A percentile compares a stretch with the other conserved stretches of the same genome.
phyloP scores from a whole-genome alignment of 2,329 filamentous ascomycete species.

The Fusarium liriodendri region DNA sequence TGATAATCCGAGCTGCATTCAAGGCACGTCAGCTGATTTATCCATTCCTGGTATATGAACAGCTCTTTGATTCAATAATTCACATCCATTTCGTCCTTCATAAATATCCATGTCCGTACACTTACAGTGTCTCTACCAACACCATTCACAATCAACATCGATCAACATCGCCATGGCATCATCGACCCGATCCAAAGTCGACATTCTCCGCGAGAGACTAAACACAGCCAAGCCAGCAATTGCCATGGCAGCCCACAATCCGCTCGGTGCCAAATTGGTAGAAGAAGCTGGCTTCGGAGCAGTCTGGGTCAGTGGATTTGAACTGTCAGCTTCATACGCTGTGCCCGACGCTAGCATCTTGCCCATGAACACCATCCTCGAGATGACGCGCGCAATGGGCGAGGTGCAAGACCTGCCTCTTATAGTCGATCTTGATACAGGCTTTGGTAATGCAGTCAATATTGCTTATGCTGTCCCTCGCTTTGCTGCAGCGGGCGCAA shows the following conservation, averaged over 20 bases:
- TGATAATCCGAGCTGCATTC: not conserved
- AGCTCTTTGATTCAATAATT: not conserved
- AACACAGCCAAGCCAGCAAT: not conserved
- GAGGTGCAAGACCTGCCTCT: not conserved
- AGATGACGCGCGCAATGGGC: not conserved
- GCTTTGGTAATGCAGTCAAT: not conserved
- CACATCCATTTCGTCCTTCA: not conserved
- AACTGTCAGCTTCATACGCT: conserved; percentile 25
- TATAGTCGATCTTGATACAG: not conserved
- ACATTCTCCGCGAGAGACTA: not conserved
- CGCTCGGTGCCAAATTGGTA: not conserved
- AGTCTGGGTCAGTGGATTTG: conserved; percentile 29
- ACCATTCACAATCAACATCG: not conserved
- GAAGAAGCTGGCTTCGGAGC: conserved; percentile 20
- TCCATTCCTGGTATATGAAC: not conserved
- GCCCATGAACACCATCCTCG: not conserved
- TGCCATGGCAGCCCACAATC: not conserved
- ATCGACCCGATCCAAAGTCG: not conserved
- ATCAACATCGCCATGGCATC: not conserved
- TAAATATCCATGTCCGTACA: not conserved
- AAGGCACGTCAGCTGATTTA: not conserved
- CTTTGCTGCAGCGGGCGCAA: not conserved
- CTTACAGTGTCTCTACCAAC: not conserved
- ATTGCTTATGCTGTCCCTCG: not conserved
- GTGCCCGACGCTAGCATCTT: conserved; percentile 22